Evolutionary conservation across 2,329 filamentous ascomycete species (phyloP).

Genomic region (Emmonsia crescens): DNA sequence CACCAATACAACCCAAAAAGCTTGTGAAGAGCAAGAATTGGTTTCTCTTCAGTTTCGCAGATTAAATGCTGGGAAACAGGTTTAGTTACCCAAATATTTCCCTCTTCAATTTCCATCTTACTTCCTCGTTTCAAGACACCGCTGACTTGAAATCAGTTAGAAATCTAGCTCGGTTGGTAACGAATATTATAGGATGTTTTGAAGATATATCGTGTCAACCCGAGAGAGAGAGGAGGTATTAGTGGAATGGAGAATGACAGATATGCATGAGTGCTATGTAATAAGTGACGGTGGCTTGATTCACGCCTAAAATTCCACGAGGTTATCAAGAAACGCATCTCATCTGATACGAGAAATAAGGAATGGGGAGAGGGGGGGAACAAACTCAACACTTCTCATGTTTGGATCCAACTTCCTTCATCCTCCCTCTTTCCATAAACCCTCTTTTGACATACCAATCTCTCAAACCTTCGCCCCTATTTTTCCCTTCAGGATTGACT

Average conservation of each 20-base stretch:
- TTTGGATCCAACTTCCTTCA: slow-evolving; percentile 31
- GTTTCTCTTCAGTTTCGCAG: neutral
- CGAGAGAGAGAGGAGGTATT: neutral
- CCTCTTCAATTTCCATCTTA: neutral
- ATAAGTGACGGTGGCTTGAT: neutral
- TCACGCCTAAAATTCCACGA: neutral
- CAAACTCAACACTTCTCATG: slow-evolving; percentile 26
- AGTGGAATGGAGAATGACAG: neutral
- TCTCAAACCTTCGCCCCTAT: slow-evolving; percentile 23
- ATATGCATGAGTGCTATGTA: neutral
- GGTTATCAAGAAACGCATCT: neutral
- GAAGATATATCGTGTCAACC: slow-evolving; percentile 9
- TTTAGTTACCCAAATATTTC: neutral
- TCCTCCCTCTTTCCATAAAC: slow-evolving; percentile 28
- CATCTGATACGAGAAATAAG: neutral
- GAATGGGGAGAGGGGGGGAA: slow-evolving; percentile 3
- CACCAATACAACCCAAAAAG: neutral
- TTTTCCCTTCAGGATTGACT: slow-evolving; percentile 24
- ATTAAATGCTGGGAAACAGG: neutral
- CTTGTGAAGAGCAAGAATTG: neutral
- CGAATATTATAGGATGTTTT: neutral
- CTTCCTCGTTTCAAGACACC: neutral
- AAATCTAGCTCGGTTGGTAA: neutral
- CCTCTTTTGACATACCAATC: slow-evolving; percentile 31
- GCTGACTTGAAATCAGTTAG: neutral